Conservation (phyloP, 169 alveolate genomes). For the Eimeria mitis region DNA sequence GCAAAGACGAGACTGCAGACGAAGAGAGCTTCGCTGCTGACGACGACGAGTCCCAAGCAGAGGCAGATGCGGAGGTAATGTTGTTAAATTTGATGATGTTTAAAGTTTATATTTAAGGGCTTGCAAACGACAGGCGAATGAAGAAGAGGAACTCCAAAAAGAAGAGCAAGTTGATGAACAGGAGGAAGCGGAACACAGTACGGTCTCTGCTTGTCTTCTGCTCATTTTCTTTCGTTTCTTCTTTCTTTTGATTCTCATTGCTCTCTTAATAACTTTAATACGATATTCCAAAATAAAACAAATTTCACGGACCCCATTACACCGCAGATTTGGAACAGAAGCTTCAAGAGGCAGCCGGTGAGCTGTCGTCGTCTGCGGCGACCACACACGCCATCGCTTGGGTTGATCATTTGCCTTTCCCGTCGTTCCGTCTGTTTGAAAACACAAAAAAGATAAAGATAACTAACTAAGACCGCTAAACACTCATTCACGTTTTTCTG, state of each 20-base stretch:
- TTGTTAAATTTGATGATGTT: not conserved
- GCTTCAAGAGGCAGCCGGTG: conserved; percentile 59
- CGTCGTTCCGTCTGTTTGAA: not conserved
- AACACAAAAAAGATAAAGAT: not conserved
- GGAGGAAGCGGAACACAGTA: conserved; percentile 49
- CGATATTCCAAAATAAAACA: not conserved
- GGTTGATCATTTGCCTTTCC: not conserved
- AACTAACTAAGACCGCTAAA: not conserved
- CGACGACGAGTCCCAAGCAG: conserved; percentile 4
- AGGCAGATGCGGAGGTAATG: conserved; percentile 30
- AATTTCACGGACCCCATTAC: not conserved
- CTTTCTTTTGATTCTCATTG: not conserved
- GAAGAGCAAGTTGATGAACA: conserved; percentile 24
- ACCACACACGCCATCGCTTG: not conserved
- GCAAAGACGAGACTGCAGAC: not conserved
- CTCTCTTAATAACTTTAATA: not conserved
- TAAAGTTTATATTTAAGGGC: not conserved
- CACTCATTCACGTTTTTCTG: not conserved
- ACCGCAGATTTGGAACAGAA: conserved; percentile 18
- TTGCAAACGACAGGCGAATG: conserved; percentile 2
- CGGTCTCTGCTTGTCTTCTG: not conserved
- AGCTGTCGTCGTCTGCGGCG: not conserved
- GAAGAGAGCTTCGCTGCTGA: not conserved
- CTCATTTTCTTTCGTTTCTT: not conserved
- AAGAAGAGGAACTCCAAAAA: conserved; percentile 32